A percentile compares a stretch with the other conserved stretches of the same genome.
Evolutionary conservation across 2,329 filamentous ascomycete genomes (phyloP).

Genomic region (Exserohilum rostratum): DNA sequence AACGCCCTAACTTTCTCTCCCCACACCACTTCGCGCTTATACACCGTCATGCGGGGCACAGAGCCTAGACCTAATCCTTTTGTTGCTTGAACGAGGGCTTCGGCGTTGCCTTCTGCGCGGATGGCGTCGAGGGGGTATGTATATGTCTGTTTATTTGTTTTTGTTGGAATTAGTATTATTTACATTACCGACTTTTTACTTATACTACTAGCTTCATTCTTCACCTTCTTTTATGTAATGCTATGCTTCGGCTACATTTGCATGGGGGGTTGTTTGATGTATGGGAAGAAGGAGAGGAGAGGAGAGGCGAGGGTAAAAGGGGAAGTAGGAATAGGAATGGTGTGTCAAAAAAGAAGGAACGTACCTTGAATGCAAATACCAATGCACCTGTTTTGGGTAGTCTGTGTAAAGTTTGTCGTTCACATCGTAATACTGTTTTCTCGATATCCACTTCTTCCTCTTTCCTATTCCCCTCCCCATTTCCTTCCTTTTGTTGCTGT

Average conservation of each 20-base stretch:
- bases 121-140: constrained; percentile 62
- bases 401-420: constrained; percentile 67
- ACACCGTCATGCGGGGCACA: constrained; percentile 63
- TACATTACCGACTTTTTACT: too few species aligned
- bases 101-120: constrained; percentile 62
- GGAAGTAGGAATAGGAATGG: neutral
- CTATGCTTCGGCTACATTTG: too few species aligned
- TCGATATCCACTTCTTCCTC: constrained; percentile 49
- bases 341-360: too few species aligned
- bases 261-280: too few species aligned
- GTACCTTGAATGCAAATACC: constrained; percentile 64
- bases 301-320: too few species aligned
- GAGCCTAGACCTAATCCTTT: constrained; percentile 64
- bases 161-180: too few species aligned
- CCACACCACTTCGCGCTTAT: constrained; percentile 65
- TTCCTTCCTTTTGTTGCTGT: constrained; percentile 30
- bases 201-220: too few species aligned
- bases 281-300: too few species aligned
- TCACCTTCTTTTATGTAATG: too few species aligned
- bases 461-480: constrained; percentile 25
- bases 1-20: constrained; percentile 61
- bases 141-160: constrained; percentile 60
- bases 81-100: constrained; percentile 62
- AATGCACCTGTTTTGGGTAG: constrained; percentile 60
- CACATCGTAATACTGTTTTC: constrained; percentile 58